Evolutionary conservation across 768 basidiomycete species (phyloP).

Genomic region (Phlegmacium glaucopus): DNA sequence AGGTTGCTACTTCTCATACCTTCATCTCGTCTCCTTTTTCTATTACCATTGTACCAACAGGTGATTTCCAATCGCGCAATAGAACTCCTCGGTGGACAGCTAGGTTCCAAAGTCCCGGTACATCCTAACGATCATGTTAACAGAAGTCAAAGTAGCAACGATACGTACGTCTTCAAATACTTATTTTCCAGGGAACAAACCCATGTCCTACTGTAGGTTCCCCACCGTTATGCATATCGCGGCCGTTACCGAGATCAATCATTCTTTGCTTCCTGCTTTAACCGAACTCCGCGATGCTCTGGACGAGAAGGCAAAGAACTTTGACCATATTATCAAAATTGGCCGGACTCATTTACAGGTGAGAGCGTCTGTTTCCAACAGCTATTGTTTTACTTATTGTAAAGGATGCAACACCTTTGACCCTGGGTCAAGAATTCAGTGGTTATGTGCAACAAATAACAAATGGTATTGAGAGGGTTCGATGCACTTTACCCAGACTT

Average conservation of each 20-base stretch:
- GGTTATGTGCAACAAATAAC: conserved; percentile 95
- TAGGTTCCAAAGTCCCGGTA: conserved; percentile 95
- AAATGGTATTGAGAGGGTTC: conserved; percentile 85
- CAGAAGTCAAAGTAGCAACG: conserved; percentile 98
- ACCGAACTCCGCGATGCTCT: conserved; percentile 81
- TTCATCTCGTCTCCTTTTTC: conserved; percentile 1
- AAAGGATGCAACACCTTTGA: conserved; percentile 95
- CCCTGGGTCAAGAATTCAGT: conserved; percentile 97
- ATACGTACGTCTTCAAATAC: conserved; percentile 61
- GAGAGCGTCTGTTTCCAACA: background rate
- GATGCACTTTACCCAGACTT: conserved; percentile 79
- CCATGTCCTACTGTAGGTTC: conserved; percentile 55
- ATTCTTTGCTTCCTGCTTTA: conserved; percentile 81
- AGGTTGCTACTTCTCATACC: conserved; percentile 42
- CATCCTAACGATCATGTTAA: conserved; percentile 99
- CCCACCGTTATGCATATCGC: conserved; percentile 99
- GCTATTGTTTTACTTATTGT: conserved; percentile 4
- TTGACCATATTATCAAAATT: conserved; percentile 95
- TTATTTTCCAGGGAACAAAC: background rate
- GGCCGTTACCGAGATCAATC: conserved; percentile 83
- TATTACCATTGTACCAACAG: conserved; percentile 30
- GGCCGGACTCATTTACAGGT: conserved; percentile 95
- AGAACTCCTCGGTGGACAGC: conserved; percentile 90
- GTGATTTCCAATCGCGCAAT: conserved; percentile 99
- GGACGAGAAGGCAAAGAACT: conserved; percentile 75